Evolutionary conservation across 2,329 filamentous ascomycete genomes (phyloP).

Genomic region (Ophiostoma angusticollis): DNA sequence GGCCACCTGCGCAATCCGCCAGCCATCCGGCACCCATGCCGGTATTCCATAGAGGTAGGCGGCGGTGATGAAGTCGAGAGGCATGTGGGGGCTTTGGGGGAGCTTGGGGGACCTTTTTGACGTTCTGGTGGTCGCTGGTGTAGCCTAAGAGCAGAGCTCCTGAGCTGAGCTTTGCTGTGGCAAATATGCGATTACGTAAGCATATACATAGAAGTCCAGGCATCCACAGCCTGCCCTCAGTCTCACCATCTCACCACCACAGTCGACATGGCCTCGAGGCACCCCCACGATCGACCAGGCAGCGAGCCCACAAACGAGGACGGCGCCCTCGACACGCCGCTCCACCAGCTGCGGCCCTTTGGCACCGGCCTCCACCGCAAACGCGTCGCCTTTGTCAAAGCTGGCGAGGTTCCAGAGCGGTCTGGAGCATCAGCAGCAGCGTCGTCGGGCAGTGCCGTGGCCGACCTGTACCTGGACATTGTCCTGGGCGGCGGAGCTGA

Average conservation of each 20-base stretch:
- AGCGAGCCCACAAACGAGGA: slow-evolving; percentile 5
- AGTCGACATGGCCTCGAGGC: too few species aligned
- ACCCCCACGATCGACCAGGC: not conserved
- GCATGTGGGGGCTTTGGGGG: slow-evolving; percentile 26
- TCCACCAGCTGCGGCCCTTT: slow-evolving; percentile 41
- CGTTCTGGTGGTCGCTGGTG: not conserved
- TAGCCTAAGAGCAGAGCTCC: too few species aligned
- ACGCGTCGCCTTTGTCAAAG: slow-evolving; percentile 44
- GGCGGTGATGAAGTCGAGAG: slow-evolving; percentile 37
- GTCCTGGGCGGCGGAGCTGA: slow-evolving; percentile 26
- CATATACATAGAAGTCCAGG: too few species aligned
- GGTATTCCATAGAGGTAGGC: slow-evolving; percentile 37
- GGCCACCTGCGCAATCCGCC: slow-evolving; percentile 28
- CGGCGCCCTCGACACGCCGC: slow-evolving; percentile 31
- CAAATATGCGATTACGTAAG: too few species aligned
- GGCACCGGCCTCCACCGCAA: slow-evolving; percentile 43
- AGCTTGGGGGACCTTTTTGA: not conserved
- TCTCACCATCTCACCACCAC: too few species aligned
- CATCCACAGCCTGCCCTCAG: too few species aligned
- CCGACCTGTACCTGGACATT: slow-evolving; percentile 53
- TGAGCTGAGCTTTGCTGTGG: too few species aligned
- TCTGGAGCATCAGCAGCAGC: slow-evolving; percentile 11
- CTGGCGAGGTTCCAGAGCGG: slow-evolving; percentile 19
- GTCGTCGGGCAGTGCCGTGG: slow-evolving; percentile 26
- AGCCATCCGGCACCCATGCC: slow-evolving; percentile 31